Evolutionary conservation across 805 yeast species (phyloP).

Genomic region (Wickerhamomyces pijperi): DNA sequence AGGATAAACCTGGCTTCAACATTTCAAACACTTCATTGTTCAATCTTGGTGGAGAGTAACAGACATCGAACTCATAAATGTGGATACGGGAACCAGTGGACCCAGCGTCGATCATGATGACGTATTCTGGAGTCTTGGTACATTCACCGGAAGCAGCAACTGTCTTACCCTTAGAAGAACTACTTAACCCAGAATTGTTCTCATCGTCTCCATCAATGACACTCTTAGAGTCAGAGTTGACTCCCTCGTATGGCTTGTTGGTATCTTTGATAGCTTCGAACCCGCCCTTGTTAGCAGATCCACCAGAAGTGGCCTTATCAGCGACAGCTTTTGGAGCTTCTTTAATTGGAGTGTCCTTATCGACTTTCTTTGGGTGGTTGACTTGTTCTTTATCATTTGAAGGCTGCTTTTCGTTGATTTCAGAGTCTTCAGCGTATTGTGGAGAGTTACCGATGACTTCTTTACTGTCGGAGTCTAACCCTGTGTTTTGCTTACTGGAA

Average conservation of each 20-base stretch:
- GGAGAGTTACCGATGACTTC: conserved; percentile 13
- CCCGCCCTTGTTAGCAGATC: conserved; percentile 9
- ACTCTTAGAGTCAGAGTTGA: conserved; percentile 9
- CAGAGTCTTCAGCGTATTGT: conserved; percentile 19
- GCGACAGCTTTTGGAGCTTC: conserved; percentile 18
- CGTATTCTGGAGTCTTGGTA: conserved; percentile 47
- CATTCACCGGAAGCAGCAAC: conserved; percentile 19
- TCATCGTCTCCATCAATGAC: conserved; percentile 5
- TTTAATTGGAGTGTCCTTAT: conserved; percentile 17
- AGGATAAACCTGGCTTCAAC: conserved; percentile 87
- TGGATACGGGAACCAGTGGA: conserved; percentile 96
- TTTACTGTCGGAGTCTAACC: conserved; percentile 5
- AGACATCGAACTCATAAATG: conserved; percentile 82
- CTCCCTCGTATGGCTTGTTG: conserved; percentile 18
- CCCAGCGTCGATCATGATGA: conserved; percentile 95
- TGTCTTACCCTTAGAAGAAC: conserved; percentile 1
- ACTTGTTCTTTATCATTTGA: conserved; percentile 6
- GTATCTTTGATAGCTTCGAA: conserved; percentile 19
- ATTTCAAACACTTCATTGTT: conserved; percentile 73
- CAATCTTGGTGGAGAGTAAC: conserved; percentile 74
- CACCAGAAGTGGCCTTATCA: conserved; percentile 4
- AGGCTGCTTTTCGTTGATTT: background rate
- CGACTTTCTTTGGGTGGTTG: conserved; percentile 15
- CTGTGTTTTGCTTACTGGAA: conserved; percentile 2
- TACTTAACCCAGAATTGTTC: conserved; percentile 1